Percentiles rank a stretch among this genome's conserved stretches.
phyloP scores from a whole-genome alignment of 1,284 basidiomycete genomes.

The Papiliotrema nemorosa region DNA sequence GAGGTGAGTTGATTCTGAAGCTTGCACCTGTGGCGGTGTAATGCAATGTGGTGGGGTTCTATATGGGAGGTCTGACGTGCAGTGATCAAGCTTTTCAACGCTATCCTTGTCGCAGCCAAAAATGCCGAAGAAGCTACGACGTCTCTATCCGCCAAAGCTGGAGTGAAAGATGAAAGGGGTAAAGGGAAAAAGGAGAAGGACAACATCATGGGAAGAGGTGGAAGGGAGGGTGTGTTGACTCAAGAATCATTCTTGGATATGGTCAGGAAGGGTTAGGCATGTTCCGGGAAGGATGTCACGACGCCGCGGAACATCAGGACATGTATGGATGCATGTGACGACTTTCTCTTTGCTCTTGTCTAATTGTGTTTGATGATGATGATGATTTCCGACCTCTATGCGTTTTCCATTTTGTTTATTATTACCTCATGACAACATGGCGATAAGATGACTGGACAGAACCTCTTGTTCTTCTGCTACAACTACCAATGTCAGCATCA shows the following conservation, averaged over 20 bases:
- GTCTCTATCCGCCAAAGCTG: slow-evolving; percentile 30
- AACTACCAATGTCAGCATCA: slow-evolving; percentile 19
- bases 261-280: slow-evolving; percentile 43
- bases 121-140: slow-evolving; percentile 34
- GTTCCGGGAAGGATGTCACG: too few relatives aligned
- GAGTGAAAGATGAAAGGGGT: slow-evolving; percentile 37
- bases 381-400: too few relatives aligned
- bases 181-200: slow-evolving; percentile 45
- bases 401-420: too few relatives aligned
- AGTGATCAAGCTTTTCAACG: slow-evolving; percentile 53
- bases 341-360: too few relatives aligned
- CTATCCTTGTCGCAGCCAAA: slow-evolving; percentile 47
- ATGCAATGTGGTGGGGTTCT: background rate
- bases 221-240: slow-evolving; percentile 43
- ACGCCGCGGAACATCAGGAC: too few relatives aligned
- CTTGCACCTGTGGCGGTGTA: background rate
- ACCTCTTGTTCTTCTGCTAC: slow-evolving; percentile 50
- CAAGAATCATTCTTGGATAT: slow-evolving; percentile 52
- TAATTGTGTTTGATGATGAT: too few relatives aligned
- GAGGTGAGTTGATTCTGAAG: slow-evolving; percentile 39
- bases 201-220: slow-evolving; percentile 47
- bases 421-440: slow-evolving; percentile 42
- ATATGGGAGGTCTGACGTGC: background rate
- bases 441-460: slow-evolving; percentile 43
- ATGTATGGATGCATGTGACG: too few relatives aligned